phyloP scores from a whole-genome alignment of 2,329 filamentous ascomycete genomes.

The Elsinoe batatas region DNA sequence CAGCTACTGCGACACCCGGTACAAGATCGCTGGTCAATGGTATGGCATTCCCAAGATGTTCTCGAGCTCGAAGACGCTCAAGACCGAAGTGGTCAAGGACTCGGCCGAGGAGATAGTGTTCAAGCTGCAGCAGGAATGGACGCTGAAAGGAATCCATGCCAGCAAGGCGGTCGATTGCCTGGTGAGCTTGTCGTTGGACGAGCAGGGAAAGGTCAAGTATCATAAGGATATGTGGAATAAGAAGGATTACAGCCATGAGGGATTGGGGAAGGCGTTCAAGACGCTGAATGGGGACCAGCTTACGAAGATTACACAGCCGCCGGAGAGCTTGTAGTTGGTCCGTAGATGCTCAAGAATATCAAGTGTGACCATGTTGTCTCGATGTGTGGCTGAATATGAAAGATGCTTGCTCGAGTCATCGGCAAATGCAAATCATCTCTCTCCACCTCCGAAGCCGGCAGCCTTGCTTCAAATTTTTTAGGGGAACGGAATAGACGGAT shows the following conservation, averaged over 20 bases:
- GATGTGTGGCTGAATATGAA: neutral
- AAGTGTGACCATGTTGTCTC: neutral
- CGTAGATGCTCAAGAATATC: neutral
- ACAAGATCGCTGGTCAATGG: constrained; percentile 45
- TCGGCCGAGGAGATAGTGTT: constrained; percentile 35
- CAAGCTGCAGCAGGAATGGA: constrained; percentile 41
- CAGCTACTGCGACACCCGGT: constrained; percentile 39
- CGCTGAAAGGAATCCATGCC: constrained; percentile 30
- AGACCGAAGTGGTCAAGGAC: constrained; percentile 33
- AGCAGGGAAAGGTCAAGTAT: constrained; percentile 34
- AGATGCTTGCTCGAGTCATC: neutral
- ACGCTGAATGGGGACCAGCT: constrained; percentile 41
- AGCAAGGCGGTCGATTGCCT: constrained; percentile 33
- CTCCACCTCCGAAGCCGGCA: constrained; percentile 6
- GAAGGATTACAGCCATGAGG: constrained; percentile 40
- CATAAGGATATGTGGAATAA: constrained; percentile 44
- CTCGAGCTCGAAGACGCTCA: constrained; percentile 31
- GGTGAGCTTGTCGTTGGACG: constrained; percentile 32
- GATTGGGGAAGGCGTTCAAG: constrained; percentile 40
- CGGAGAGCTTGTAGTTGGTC: constrained; percentile 11
- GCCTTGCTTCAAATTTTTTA: neutral
- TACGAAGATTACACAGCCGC: constrained; percentile 24
- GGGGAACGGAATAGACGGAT: constrained; percentile 2
- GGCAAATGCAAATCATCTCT: neutral
- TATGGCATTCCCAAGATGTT: constrained; percentile 38